Conservation (phyloP, 345 rosid species). For the Bruguiera parviflora region DNA sequence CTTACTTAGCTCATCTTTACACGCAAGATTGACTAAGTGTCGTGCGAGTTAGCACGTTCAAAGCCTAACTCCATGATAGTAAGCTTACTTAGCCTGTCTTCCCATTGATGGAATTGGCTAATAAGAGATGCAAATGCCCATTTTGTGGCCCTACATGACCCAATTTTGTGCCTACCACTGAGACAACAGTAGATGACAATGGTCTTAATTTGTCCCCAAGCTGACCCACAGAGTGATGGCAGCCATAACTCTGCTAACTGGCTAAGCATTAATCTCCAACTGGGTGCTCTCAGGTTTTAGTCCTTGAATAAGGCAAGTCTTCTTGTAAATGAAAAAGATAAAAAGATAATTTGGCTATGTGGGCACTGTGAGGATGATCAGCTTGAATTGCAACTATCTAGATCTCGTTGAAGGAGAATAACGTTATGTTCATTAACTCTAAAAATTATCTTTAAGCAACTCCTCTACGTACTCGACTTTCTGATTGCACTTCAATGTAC, state of each 20-base stretch:
- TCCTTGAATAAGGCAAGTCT: not conserved
- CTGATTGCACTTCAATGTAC: too few relatives aligned
- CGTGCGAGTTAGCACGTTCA: too few relatives aligned
- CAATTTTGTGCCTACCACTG: not conserved
- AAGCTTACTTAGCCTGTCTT: not conserved
- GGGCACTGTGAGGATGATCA: not conserved
- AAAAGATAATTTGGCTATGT: not conserved
- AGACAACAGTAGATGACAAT: not conserved
- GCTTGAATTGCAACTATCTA: not conserved
- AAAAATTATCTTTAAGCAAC: too few relatives aligned
- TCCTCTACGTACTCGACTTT: too few relatives aligned
- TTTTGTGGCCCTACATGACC: conserved; percentile 3
- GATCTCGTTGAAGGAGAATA: too few relatives aligned
- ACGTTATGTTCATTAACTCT: too few relatives aligned
- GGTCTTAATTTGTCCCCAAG: not conserved
- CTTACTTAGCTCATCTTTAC: too few relatives aligned
- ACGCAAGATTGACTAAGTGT: too few relatives aligned
- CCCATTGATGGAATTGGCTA: not conserved
- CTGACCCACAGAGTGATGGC: not conserved
- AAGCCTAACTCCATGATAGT: too few relatives aligned
- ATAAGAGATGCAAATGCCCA: not conserved
- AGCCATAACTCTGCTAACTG: not conserved
- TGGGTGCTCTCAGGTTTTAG: not conserved
- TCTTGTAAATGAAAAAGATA: not conserved
- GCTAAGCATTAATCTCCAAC: not conserved